Base-by-base conservation (phyloP, 345 rosid genomes). In the Fremontodendron californicum region DNA sequence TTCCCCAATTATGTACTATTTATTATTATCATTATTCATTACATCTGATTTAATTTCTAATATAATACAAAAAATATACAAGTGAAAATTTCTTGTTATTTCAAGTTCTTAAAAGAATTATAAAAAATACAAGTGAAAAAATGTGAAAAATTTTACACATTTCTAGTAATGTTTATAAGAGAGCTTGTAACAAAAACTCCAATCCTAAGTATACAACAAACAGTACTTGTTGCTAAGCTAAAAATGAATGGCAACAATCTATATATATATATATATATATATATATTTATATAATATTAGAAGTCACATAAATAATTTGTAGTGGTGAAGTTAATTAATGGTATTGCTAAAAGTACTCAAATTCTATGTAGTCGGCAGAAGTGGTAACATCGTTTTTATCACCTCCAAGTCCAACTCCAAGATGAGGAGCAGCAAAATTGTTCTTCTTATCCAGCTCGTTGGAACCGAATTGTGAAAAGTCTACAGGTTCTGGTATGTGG, bases 401-500 rank as follows among this genome's bases (percentile, higher is more conserved):
- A 77, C 74, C 71, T 9, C 23, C 48, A 25, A 57, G 62, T 37
- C 45, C 49, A 21, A 40, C 7, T 71, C 42, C 77, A 43, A 77
- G 70, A 13, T 76, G 82, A 18, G 27, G 31, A 67, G 67, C 77
- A 27, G 68, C 75, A 27, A 58, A 43, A 73, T 4, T 76, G 76
- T 23, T 46, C 71, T 43, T 82, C 80, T 55, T 77, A 45, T 45
- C 68, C n/a, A n/a, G n/a, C 10, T 92, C 93, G 77, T 91, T 94
- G 39, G 72, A 69, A 0, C 86, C 89, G 31, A 81, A 93, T 40
- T 83, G 79, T 5, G 93, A 78, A 58, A 91, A 91, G 80, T 93
- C 94, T 33, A 91, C 85, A 0, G 94, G 90, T 19, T 93, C 95
- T 11, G 98, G 98, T 29, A 94, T 8, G 29, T 93, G 90, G 6